Evolutionary conservation across 352 stramenopile species (phyloP).

Genomic region (Pythium vanterpoolii): DNA sequence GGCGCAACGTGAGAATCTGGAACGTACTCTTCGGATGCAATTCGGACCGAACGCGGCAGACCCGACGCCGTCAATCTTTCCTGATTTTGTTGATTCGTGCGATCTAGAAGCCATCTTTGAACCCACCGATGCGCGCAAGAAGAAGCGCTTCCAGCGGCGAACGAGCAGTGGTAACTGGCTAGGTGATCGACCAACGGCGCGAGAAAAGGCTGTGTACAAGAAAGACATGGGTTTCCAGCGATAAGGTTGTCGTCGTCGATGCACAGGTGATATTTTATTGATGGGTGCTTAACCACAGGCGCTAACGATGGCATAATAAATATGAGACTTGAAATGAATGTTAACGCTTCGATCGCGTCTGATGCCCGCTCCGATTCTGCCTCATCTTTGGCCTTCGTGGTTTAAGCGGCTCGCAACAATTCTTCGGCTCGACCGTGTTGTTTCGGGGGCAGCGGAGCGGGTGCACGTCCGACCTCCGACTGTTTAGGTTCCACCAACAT

Average conservation of each 20-base stretch:
- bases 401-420: conserved; percentile 15
- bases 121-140: conserved; percentile 62
- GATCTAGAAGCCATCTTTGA: conserved; percentile 85
- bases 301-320: conserved; percentile 26
- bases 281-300: conserved; percentile 8
- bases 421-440: background rate
- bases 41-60: conserved; percentile 74
- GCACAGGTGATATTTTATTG: conserved; percentile 30
- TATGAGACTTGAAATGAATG: conserved; percentile 18
- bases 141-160: conserved; percentile 73
- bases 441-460: conserved; percentile 11
- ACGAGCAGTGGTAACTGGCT: conserved; percentile 87
- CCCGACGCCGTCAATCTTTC: conserved; percentile 77
- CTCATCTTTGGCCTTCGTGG: background rate
- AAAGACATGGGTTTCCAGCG: conserved; percentile 77
- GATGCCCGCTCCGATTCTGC: background rate
- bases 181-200: conserved; percentile 66
- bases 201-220: conserved; percentile 79
- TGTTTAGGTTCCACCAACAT: conserved; percentile 17
- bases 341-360: conserved; percentile 28
- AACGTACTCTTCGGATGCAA: conserved; percentile 60
- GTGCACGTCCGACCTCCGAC: background rate
- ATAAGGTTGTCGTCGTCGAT: conserved; percentile 14
- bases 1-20: conserved; percentile 72
- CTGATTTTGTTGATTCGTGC: conserved; percentile 81